Base-by-base conservation (phyloP, 2,329 filamentous ascomycete species). In the Penicillium sclerotigenum region DNA sequence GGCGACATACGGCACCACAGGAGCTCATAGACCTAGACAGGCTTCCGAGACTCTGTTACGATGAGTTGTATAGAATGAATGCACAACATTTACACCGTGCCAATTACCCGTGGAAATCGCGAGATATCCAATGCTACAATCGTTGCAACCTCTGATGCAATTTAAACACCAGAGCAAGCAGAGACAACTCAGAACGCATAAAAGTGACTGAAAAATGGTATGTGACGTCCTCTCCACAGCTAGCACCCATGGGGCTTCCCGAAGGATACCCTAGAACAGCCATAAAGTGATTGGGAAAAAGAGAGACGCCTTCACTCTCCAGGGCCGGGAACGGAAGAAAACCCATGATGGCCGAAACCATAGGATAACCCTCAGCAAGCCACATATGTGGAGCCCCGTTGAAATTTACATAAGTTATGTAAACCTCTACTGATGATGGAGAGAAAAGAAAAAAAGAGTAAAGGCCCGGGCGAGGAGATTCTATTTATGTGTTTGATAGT, bases 401-500 rank as follows among this genome's bases (percentile, higher is more conserved):
- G 67, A 64, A 68, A 71, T 72, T 76, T 77, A 77, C 77, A 74
- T 75, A 74, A 73, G 70, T 71, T 75, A 75, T 73, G 75, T 78
- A 79, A 78, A 79, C 76, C 76, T 72, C 76, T 79, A 79, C 77
- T 79, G 77, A 79, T 79, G 76, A 77, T 79, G 69, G 65, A 69
- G 69, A 73, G 72, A 67, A 72, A 73, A 68, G 63, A 71, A 71
- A 73, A 69, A 69, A 64, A 70, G 65, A 67, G 59, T 53, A 59
- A 43, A 67, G 60, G 51, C 52, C 31, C 52, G 45, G 50, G 58
- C 31, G 54, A 41, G 49, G 38, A 26, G 33, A 26, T 14, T 38
- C 26, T 49, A 66, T 75, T 73, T 75, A 68, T 73, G 70, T 59
- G 38, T n/a, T 7, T 29, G 37, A 33, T 26, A 41, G 14, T 28